These are phyloP conservation scores for Phytophthora podocarpi DNA, from an alignment of 352 stramenopile genomes.

Conservation along the genomic window DNA sequence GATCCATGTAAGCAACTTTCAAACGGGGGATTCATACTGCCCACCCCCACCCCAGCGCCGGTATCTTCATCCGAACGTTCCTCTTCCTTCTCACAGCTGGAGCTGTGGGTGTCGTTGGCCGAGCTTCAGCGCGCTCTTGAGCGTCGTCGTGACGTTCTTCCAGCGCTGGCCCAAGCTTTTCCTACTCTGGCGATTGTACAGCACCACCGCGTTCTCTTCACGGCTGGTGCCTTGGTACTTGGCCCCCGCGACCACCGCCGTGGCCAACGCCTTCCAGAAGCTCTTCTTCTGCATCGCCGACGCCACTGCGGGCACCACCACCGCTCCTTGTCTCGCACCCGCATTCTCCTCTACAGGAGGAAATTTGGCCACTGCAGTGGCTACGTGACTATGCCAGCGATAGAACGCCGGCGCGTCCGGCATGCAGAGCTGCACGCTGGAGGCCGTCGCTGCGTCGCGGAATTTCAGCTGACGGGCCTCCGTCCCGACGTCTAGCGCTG, in stretches of 20 bases:
- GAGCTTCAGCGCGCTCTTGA: constrained; percentile 22
- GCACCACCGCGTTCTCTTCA: constrained; percentile 6
- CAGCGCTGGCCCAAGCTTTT: constrained; percentile 28
- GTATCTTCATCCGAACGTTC: not conserved
- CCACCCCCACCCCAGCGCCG: constrained; percentile 1
- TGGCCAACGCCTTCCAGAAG: constrained; percentile 29
- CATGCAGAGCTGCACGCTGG: constrained; percentile 34
- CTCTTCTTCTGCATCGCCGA: constrained; percentile 21
- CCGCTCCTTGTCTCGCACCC: not conserved
- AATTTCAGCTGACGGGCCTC: constrained; percentile 34
- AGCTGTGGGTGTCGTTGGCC: constrained; percentile 13
- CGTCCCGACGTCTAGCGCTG: constrained; percentile 9
- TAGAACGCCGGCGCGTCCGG: constrained; percentile 18
- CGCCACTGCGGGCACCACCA: constrained; percentile 8
- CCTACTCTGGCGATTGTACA: not conserved
- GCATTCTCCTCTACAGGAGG: constrained; percentile 5
- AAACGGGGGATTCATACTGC: constrained; percentile 10
- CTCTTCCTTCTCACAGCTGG: constrained; percentile 4
- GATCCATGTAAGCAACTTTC: constrained; percentile 15
- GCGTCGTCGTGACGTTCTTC: constrained; percentile 16
- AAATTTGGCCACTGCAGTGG: constrained; percentile 17
- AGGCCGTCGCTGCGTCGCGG: constrained; percentile 1
- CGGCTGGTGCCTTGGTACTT: constrained; percentile 2
- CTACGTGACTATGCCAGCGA: constrained; percentile 34
- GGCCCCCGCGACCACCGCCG: not conserved